A percentile compares a stretch with the other conserved stretches of the same genome.
Evolutionary conservation across 768 basidiomycete genomes (phyloP).

Genomic region (Pholiota molesta): DNA sequence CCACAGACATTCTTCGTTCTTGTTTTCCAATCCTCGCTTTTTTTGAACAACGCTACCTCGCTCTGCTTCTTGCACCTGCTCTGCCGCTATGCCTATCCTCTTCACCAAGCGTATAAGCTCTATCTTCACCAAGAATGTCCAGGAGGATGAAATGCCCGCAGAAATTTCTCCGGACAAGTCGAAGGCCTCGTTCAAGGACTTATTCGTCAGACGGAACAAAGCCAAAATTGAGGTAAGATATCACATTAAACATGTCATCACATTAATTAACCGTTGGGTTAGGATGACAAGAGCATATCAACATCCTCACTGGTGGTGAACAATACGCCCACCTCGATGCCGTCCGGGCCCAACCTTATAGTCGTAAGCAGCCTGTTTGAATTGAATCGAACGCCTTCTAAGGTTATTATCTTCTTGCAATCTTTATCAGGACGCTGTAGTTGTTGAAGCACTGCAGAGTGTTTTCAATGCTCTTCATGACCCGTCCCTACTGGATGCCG

Average conservation of each 20-base stretch:
- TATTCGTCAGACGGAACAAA: conserved; percentile 3
- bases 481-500: conserved; percentile 22
- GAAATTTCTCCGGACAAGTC: neutral
- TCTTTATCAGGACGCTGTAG: conserved; percentile 13
- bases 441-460: conserved; percentile 9
- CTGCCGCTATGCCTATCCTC: neutral
- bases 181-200: conserved; percentile 4
- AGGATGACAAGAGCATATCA: neutral
- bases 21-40: neutral
- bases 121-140: conserved; percentile 1
- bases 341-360: neutral
- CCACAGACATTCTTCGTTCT: neutral
- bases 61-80: neutral
- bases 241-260: neutral
- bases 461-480: conserved; percentile 21
- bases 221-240: neutral
- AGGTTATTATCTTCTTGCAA: neutral
- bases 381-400: neutral
- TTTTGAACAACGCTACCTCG: neutral
- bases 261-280: neutral
- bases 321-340: neutral
- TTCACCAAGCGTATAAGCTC: neutral
- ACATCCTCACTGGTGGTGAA: neutral
- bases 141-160: neutral
- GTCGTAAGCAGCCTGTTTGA: neutral